Percentiles rank a stretch among this genome's conserved stretches.
These are phyloP conservation scores for Eremothecium gossypii DNA, from an alignment of 1,139 yeast species.

Conservation along the genomic window DNA sequence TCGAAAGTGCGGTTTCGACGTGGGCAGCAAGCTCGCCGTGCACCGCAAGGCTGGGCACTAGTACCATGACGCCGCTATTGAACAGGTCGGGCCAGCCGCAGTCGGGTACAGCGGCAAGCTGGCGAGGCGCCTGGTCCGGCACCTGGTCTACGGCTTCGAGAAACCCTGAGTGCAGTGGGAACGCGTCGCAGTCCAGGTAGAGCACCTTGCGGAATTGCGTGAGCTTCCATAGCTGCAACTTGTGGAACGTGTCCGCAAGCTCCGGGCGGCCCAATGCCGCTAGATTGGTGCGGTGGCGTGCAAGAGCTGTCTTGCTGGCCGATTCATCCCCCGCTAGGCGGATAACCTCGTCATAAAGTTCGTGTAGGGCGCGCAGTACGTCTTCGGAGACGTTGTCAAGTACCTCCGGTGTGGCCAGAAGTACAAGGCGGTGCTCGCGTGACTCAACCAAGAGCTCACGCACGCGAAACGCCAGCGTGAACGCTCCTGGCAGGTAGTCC, in stretches of 20 bases:
- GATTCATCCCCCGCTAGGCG: constrained; percentile 15
- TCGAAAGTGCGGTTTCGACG: constrained; percentile 39
- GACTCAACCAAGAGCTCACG: constrained; percentile 10
- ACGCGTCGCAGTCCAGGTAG: constrained; percentile 76
- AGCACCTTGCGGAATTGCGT: constrained; percentile 51
- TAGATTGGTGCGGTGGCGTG: constrained; percentile 31
- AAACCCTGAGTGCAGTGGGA: constrained; percentile 40
- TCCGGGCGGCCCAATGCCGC: constrained; percentile 61
- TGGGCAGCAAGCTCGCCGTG: constrained; percentile 38
- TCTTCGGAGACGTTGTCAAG: constrained; percentile 14
- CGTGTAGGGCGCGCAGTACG: constrained; percentile 12
- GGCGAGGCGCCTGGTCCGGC: constrained; percentile 17
- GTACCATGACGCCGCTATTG: constrained; percentile 76
- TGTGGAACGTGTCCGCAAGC: constrained; percentile 59
- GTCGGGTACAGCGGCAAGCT: constrained; percentile 76
- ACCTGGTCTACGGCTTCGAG: constrained; percentile 18
- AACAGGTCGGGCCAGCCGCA: constrained; percentile 94
- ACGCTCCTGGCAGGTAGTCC: constrained; percentile 67
- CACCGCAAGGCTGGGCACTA: constrained; percentile 46
- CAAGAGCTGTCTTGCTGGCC: constrained; percentile 19
- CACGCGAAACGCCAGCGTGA: constrained; percentile 43
- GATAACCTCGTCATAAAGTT: constrained; percentile 27
- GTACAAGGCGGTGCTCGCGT: constrained; percentile 6
- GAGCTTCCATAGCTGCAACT: constrained; percentile 63
- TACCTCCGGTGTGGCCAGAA: constrained; percentile 17